Evolutionary conservation across 345 rosid species (phyloP).

Genomic region (Citrus mangshanensis): DNA sequence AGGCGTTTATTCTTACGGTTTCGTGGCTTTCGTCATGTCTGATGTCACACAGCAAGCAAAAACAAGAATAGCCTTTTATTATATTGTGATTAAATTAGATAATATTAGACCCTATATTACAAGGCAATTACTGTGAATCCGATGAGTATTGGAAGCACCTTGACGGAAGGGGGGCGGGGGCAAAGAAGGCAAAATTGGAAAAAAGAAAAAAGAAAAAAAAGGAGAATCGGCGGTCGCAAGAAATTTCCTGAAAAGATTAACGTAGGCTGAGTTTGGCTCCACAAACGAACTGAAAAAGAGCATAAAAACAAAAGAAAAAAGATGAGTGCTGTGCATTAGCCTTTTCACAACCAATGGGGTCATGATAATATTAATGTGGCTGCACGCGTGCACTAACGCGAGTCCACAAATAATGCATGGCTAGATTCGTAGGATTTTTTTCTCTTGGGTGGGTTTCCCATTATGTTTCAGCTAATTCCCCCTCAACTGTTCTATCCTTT

Average conservation of each 20-base stretch:
- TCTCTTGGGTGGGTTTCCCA: conserved; percentile 6
- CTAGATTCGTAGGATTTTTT: conserved; percentile 1
- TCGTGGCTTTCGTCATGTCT: neutral
- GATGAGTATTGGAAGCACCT: neutral
- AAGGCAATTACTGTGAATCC: neutral
- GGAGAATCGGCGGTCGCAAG: neutral
- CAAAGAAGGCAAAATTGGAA: neutral
- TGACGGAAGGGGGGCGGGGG: neutral
- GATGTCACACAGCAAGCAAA: neutral
- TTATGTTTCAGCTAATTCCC: neutral
- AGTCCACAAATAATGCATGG: neutral
- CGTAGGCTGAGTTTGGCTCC: neutral
- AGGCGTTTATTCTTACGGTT: fast-evolving
- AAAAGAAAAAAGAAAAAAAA: no score
- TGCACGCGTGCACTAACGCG: conserved; percentile 24
- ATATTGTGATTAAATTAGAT: neutral
- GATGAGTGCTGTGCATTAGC: neutral
- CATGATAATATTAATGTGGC: neutral
- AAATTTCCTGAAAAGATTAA: neutral
- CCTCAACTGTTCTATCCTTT: conserved; percentile 22
- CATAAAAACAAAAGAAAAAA: neutral
- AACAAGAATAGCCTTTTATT: no score
- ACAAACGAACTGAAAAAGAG: neutral
- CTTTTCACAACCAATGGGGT: neutral
- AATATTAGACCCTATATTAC: neutral